These are phyloP conservation scores for Leptographium wingfieldii DNA, from an alignment of 2,329 filamentous ascomycete species.

Conservation along the genomic window DNA sequence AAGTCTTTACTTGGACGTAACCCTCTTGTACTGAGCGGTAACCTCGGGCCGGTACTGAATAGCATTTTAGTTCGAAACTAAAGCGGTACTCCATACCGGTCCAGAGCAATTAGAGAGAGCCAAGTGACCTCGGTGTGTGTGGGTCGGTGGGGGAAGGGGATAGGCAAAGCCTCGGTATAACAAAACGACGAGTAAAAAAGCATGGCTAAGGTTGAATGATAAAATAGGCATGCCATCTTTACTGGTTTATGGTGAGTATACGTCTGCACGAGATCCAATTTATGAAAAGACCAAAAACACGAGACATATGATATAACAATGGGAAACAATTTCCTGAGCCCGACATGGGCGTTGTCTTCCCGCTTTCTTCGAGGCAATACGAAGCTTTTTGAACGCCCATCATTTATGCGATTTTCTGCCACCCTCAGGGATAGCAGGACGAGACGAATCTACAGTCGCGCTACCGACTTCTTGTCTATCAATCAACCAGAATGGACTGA, in stretches of 20 bases:
- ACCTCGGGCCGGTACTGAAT: too few species aligned
- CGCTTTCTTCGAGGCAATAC: not conserved
- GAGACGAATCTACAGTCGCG: not conserved
- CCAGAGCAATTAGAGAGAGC: too few species aligned
- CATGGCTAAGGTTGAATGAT: too few species aligned
- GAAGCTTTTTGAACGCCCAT: not conserved
- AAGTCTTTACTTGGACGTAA: not conserved
- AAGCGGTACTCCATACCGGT: too few species aligned
- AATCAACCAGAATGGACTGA: conserved; percentile 29
- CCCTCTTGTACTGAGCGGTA: too few species aligned
- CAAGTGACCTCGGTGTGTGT: too few species aligned
- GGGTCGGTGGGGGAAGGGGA: too few species aligned
- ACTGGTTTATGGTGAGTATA: too few species aligned
- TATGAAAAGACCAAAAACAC: not conserved
- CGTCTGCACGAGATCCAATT: not conserved
- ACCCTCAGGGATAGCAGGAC: not conserved
- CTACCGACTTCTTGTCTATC: conserved; percentile 2
- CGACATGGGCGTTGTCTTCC: not conserved
- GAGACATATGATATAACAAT: not conserved
- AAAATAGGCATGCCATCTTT: too few species aligned
- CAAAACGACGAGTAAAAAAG: too few species aligned
- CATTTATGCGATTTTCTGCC: not conserved
- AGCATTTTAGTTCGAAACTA: too few species aligned
- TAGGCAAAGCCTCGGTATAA: too few species aligned
- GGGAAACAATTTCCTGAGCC: not conserved